Evolutionary conservation across 2,329 filamentous ascomycete species (phyloP), one percentile per base, ranked within the genome.

Genomic region (Neocatenulostroma microsporum): DNA sequence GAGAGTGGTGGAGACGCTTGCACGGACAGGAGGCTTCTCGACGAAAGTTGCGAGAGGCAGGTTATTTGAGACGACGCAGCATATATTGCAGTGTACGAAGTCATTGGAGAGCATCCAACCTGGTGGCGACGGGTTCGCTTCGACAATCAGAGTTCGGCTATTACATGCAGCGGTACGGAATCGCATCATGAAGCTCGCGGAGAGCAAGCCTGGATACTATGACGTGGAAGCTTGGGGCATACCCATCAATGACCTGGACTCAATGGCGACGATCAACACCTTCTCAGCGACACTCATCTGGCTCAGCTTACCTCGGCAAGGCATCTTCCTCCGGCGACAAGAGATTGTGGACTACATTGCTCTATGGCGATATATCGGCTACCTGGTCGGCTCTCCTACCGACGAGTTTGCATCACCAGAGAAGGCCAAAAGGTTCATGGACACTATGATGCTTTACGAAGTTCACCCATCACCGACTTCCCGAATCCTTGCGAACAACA

Each of bases 171-270:
- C 73, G 0, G 80, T 85, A 6, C 72, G 82, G 1, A 64, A 74
- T 37, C 72, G 77, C 5, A 84, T 85, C 42, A 58, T 82, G 47
- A 67, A 66, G 19, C 68, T 85, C 6, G 69, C 70, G 11, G 55
- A 63, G n/a, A 57, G 68, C 24, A 62, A 66, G 13, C 75, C 78
- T 0, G 65, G 63, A 2, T 85, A 85, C 59, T 85, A 78, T 58
- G 67, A 77, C 43, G 56, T 76, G 1, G 59, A 69, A 13, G 60
- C 68, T 24, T 72, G 66, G 53, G 81, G 82, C 3, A 64, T 81
- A 3, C 82, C 82, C 4, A 78, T 88, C 54, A 88, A 82, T 49
- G 80, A 88, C 48, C 69, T 89, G 2, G 82, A 89, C 57, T 76
- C 72, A 39, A 76, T 87, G 21, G 80, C 69, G 9, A 88, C 84